Conservation (phyloP, 345 rosid genomes). For the Chamaenerion angustifolium region DNA sequence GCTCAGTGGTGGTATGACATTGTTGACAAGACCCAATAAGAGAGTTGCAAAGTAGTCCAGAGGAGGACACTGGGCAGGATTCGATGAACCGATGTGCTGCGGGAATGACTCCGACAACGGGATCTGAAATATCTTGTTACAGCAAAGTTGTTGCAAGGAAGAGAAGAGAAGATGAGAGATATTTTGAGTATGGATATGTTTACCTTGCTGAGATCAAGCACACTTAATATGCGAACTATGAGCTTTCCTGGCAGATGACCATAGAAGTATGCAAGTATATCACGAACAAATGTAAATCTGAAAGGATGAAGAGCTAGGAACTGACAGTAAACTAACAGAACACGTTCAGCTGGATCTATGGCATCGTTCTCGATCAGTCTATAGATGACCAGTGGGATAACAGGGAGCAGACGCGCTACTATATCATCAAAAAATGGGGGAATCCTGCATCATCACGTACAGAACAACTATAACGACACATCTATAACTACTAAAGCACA, state of each 20-base stretch:
- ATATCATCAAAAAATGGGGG: constrained; percentile 95
- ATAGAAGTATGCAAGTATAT: constrained; percentile 88
- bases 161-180: not conserved
- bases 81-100: constrained; percentile 52
- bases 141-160: not conserved
- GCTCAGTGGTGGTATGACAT: constrained; percentile 81
- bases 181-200: not conserved
- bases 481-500: too few species aligned
- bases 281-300: constrained; percentile 91
- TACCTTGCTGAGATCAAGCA: constrained; percentile 89
- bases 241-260: constrained; percentile 84
- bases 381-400: constrained; percentile 82
- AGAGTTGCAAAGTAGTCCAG: constrained; percentile 85
- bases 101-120: constrained; percentile 95
- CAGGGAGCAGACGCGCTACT: constrained; percentile 82
- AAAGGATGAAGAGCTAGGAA: constrained; percentile 79
- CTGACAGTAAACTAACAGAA: constrained; percentile 40
- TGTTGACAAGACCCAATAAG: constrained; percentile 74
- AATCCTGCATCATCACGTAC: constrained; percentile 37
- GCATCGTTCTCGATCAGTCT: constrained; percentile 91
- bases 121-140: constrained; percentile 34
- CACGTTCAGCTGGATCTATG: constrained; percentile 56
- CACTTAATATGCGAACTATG: constrained; percentile 51
- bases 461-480: too few species aligned
- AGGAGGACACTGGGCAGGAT: constrained; percentile 69